Evolutionary conservation across 768 basidiomycete species (phyloP).

Genomic region (Lentinula raphanica): DNA sequence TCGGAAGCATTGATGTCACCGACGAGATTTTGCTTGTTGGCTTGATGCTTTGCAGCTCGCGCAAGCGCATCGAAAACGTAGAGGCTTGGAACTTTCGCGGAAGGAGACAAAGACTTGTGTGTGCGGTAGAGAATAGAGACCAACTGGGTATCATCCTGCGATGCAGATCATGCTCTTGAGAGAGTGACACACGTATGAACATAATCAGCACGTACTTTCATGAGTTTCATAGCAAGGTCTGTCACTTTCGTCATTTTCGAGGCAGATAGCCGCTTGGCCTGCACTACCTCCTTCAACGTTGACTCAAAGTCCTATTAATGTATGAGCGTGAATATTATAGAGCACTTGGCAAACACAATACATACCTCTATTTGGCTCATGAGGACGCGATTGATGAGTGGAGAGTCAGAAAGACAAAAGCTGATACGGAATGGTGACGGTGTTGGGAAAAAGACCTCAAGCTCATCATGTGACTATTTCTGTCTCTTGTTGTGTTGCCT

Average conservation of each 20-base stretch:
- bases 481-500: background rate
- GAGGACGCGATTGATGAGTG: conserved; percentile 16
- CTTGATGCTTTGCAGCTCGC: conserved; percentile 69
- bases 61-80: conserved; percentile 93
- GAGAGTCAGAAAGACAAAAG: conserved; percentile 13
- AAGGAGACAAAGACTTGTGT: conserved; percentile 69
- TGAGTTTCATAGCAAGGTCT: conserved; percentile 68
- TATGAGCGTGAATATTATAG: conserved; percentile 1
- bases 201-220: conserved; percentile 56
- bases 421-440: conserved; percentile 2
- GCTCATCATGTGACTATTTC: background rate
- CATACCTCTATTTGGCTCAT: conserved; percentile 6
- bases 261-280: conserved; percentile 77
- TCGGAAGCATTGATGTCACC: conserved; percentile 50
- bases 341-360: background rate
- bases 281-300: conserved; percentile 75
- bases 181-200: conserved; percentile 1
- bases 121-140: conserved; percentile 86
- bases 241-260: conserved; percentile 80
- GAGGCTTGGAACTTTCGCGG: conserved; percentile 78
- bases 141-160: conserved; percentile 78
- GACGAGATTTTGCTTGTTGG: conserved; percentile 57
- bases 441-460: background rate
- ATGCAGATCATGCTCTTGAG: background rate
- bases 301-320: conserved; percentile 73